These are phyloP conservation scores for Zizania latifolia DNA, from an alignment of 176 grass and related monocot genomes.

Conservation along the genomic window DNA sequence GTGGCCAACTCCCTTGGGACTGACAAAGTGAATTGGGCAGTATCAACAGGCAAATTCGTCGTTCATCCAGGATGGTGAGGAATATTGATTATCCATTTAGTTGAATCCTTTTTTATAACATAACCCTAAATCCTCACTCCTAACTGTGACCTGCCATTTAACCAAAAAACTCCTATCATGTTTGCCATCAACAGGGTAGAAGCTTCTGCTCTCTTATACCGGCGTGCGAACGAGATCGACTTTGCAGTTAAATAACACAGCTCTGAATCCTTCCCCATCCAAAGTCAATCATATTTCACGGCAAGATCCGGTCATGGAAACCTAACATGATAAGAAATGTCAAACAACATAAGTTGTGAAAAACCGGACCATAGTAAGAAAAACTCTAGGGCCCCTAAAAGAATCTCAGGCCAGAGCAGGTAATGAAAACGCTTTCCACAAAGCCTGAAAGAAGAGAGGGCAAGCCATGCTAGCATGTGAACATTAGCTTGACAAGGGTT, in stretches of 20 bases:
- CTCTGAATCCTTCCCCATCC: not conserved
- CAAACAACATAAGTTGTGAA: conserved; percentile 22
- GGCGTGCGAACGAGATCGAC: conserved; percentile 65
- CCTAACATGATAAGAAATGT: conserved; percentile 7
- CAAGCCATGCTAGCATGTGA: not conserved
- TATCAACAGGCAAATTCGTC: conserved; percentile 79
- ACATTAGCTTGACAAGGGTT: not conserved
- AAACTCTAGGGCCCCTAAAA: not conserved
- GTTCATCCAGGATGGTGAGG: conserved; percentile 96
- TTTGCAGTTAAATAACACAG: conserved; percentile 56
- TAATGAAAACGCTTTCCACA: conserved; percentile 23
- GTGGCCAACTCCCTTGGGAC: conserved; percentile 91
- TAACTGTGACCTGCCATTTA: not conserved
- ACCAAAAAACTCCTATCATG: conserved; percentile 25
- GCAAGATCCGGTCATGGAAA: conserved; percentile 23
- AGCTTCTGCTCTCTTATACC: conserved; percentile 82
- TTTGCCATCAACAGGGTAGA: conserved; percentile 79
- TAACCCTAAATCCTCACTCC: conserved; percentile 1
- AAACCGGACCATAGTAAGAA: conserved; percentile 15
- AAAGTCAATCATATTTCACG: not conserved
- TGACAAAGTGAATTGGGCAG: conserved; percentile 97
- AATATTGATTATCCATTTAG: conserved; percentile 20
- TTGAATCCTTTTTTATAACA: conserved; percentile 7
- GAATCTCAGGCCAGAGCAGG: not conserved
- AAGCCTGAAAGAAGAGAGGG: conserved; percentile 1